These are phyloP conservation scores for Ophiocordyceps camponoti-saundersi DNA, from an alignment of 2,329 filamentous ascomycete species.

Conservation along the genomic window DNA sequence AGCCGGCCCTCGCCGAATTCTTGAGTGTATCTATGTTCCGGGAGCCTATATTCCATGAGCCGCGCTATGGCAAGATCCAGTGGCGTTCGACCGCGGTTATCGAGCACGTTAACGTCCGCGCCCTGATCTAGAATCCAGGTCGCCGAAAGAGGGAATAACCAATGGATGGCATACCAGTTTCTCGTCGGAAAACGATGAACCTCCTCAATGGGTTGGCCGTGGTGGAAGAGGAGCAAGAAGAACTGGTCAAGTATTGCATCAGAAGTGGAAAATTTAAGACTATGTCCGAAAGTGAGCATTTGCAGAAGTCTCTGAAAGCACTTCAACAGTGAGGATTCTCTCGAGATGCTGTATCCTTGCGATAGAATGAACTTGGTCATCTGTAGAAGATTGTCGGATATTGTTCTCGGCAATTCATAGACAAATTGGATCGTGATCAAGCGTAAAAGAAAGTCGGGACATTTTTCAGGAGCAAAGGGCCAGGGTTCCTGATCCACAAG, in stretches of 20 bases:
- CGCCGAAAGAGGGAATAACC: background rate
- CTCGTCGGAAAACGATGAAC: background rate
- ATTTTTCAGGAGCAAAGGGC: background rate
- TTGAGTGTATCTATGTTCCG: no score
- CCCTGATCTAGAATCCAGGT: background rate
- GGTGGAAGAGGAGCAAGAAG: background rate
- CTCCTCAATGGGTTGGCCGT: background rate
- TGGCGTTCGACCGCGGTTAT: background rate
- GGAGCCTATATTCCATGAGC: no score
- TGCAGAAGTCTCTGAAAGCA: background rate
- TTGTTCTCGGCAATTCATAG: background rate
- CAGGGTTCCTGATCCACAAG: background rate
- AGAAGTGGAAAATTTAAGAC: no score
- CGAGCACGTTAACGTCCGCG: background rate
- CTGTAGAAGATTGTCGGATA: background rate
- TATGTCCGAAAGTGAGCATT: no score
- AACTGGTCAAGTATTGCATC: background rate
- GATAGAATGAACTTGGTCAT: background rate
- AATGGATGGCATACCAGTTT: background rate
- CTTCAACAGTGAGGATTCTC: background rate
- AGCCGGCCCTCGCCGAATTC: no score
- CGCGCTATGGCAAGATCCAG: background rate
- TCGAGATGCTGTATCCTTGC: background rate
- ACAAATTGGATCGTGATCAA: background rate
- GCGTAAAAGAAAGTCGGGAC: background rate